Evolutionary conservation across 345 rosid genomes (phyloP).

Genomic region (Salix udensis): DNA sequence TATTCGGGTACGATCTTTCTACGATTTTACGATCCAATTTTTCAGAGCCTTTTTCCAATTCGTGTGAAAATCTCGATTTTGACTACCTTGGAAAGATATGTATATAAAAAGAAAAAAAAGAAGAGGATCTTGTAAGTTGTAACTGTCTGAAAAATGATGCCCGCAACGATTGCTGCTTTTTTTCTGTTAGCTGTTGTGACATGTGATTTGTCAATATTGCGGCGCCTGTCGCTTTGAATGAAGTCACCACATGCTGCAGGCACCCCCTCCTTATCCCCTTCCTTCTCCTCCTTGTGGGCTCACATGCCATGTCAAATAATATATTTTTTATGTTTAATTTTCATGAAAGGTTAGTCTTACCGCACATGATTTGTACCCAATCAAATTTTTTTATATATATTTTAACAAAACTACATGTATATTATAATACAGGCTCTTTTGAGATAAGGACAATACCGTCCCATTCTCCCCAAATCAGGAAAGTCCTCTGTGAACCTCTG

Average conservation of each 20-base stretch:
- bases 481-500: not conserved
- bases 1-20: too few species aligned
- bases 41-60: too few species aligned
- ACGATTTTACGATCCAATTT: too few species aligned
- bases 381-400: too few species aligned
- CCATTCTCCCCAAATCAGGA: slow-evolving; percentile 5
- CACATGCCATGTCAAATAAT: too few species aligned
- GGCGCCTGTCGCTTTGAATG: slow-evolving; percentile 10
- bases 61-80: too few species aligned
- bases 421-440: not conserved
- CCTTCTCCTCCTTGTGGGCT: not conserved
- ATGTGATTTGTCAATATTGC: slow-evolving; percentile 4
- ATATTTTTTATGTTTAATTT: too few species aligned
- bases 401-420: too few species aligned
- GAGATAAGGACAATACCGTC: not conserved
- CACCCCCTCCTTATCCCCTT: slow-evolving; percentile 2
- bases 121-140: not conserved
- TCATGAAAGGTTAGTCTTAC: too few species aligned
- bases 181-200: too few species aligned
- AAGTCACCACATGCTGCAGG: not conserved
- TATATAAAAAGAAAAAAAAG: not conserved
- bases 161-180: not conserved
- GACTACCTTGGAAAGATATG: too few species aligned
- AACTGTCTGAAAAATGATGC: not conserved
- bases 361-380: too few species aligned